Conservation (phyloP, 441 rosid species). For the Erodium texanum region DNA sequence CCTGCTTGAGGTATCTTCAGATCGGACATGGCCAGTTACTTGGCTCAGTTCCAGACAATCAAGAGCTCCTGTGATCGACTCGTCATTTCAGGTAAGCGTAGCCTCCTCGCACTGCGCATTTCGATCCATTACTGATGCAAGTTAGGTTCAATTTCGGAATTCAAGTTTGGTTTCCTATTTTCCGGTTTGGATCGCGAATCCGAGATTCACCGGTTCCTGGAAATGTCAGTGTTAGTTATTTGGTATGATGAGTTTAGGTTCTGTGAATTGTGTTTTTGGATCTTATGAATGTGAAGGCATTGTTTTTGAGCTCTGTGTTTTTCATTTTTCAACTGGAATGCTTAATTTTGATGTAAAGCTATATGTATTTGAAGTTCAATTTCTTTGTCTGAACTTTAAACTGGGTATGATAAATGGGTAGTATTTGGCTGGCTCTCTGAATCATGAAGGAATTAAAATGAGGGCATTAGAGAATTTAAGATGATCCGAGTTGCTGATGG, state of each 20-base stretch:
- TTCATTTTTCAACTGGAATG: neutral
- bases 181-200: slow-evolving; percentile 10
- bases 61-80: slow-evolving; percentile 65
- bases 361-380: too few species aligned
- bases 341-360: neutral
- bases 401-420: too few species aligned
- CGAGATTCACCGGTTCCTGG: too few species aligned
- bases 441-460: too few species aligned
- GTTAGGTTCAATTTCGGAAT: neutral
- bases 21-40: slow-evolving; percentile 74
- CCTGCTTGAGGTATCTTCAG: slow-evolving; percentile 23
- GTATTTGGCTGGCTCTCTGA: too few species aligned
- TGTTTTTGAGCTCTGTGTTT: neutral
- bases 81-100: slow-evolving; percentile 60
- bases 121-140: neutral
- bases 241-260: slow-evolving; percentile 1
- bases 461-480: too few species aligned
- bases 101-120: neutral
- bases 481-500: too few species aligned
- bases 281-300: neutral
- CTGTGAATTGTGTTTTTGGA: neutral
- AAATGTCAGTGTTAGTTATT: neutral
- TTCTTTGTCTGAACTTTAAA: too few species aligned
- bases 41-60: slow-evolving; percentile 89
- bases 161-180: neutral